These are phyloP conservation scores for Naganishia vishniacii DNA, from an alignment of 768 basidiomycete species.

Conservation along the genomic window DNA sequence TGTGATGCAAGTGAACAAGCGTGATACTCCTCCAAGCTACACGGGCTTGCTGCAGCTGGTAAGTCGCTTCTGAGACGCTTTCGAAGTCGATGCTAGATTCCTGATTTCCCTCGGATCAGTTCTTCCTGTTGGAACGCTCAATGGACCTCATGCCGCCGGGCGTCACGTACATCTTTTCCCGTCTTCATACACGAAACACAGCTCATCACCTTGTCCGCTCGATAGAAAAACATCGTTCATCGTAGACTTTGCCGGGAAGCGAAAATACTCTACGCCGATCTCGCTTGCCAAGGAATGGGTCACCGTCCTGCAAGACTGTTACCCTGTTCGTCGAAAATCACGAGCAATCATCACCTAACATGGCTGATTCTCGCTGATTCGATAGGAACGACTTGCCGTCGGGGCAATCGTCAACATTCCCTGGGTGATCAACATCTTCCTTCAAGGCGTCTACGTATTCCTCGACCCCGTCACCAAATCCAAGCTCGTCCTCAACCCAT, in stretches of 20 bases:
- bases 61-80: constrained; percentile 13
- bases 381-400: constrained; percentile 25
- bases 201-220: neutral
- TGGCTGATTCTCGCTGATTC: neutral
- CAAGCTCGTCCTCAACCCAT: constrained; percentile 23
- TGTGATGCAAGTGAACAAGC: constrained; percentile 39
- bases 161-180: constrained; percentile 32
- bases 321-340: constrained; percentile 23
- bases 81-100: neutral
- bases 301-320: constrained; percentile 22
- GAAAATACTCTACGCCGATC: constrained; percentile 24
- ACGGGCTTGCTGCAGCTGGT: constrained; percentile 38
- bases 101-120: constrained; percentile 2
- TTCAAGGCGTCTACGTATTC: constrained; percentile 45
- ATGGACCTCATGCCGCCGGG: constrained; percentile 43
- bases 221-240: constrained; percentile 36
- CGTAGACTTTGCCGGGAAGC: constrained; percentile 44
- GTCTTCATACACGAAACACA: neutral
- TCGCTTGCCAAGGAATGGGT: constrained; percentile 26
- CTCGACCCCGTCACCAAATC: constrained; percentile 33
- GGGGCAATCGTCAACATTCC: constrained; percentile 27
- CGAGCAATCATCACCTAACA: too few species aligned
- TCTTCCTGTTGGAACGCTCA: constrained; percentile 41
- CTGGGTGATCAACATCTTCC: constrained; percentile 30
- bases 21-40: constrained; percentile 27